phyloP scores from a whole-genome alignment of 1,284 basidiomycete genomes.

The Melampsora abietis-canadensis region DNA sequence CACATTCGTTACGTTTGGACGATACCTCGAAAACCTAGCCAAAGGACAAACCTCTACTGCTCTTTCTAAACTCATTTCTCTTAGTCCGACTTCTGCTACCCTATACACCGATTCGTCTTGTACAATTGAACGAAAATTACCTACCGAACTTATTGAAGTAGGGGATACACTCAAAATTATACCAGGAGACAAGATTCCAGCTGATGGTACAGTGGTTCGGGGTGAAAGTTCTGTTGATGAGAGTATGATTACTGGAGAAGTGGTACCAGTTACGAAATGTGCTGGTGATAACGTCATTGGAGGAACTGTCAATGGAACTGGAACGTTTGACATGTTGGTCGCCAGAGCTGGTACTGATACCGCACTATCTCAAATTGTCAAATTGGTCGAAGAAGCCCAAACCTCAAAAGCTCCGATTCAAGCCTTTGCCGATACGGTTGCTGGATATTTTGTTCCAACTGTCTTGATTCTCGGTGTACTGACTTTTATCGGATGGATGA shows the following conservation, averaged over 20 bases:
- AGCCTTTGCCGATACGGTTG: conserved; percentile 88
- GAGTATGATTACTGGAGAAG: conserved; percentile 94
- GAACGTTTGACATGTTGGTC: conserved; percentile 92
- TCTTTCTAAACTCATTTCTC: conserved; percentile 89
- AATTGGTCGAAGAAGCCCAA: conserved; percentile 94
- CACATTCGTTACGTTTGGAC: conserved; percentile 91
- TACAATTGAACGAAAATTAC: conserved; percentile 79
- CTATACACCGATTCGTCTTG: conserved; percentile 84
- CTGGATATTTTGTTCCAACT: conserved; percentile 89
- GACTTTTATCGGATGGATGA: conserved; percentile 83
- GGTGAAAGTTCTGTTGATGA: conserved; percentile 90
- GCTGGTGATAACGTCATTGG: conserved; percentile 82
- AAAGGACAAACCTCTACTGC: conserved; percentile 97
- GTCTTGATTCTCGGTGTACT: conserved; percentile 77
- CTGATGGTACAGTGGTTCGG: conserved; percentile 82
- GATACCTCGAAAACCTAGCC: conserved; percentile 92
- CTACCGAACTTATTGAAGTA: conserved; percentile 90
- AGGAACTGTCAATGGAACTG: conserved; percentile 92
- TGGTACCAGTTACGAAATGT: conserved; percentile 81
- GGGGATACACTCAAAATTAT: conserved; percentile 91
- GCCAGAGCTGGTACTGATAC: conserved; percentile 94
- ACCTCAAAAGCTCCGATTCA: conserved; percentile 98
- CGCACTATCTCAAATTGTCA: conserved; percentile 90
- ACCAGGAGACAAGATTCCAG: conserved; percentile 93
- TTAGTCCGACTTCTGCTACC: conserved; percentile 88